phyloP scores from a whole-genome alignment of 2,329 filamentous ascomycete genomes.

The Sclerotinia nivalis region DNA sequence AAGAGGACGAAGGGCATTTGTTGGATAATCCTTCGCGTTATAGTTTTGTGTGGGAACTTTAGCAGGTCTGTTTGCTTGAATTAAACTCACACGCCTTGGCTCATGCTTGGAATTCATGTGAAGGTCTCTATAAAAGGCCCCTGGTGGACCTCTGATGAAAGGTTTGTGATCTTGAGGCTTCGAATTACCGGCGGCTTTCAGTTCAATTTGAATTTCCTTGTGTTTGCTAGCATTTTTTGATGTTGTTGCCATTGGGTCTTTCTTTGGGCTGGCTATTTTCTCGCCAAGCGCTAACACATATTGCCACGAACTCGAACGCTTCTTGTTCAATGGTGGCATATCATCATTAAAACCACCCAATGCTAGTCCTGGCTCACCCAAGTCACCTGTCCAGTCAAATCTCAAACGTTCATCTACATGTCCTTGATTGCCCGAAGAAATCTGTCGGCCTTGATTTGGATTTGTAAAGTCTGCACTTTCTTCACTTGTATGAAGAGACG shows the following conservation, averaged over 20 bases:
- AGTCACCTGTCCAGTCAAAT: conserved; percentile 31
- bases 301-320: conserved; percentile 30
- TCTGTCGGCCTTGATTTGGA: conserved; percentile 6
- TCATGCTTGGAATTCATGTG: conserved; percentile 27
- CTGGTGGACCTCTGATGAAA: conserved; percentile 32
- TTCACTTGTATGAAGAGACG: conserved; percentile 23
- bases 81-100: conserved; percentile 18
- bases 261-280: conserved; percentile 12
- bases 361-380: conserved; percentile 28
- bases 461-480: conserved; percentile 25
- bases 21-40: conserved; percentile 30
- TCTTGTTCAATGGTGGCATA: neutral
- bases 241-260: neutral
- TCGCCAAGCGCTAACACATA: conserved; percentile 28
- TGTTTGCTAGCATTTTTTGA: neutral
- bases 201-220: neutral
- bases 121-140: conserved; percentile 36
- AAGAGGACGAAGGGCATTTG: conserved; percentile 32
- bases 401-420: conserved; percentile 13
- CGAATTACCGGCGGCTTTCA: neutral
- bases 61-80: conserved; percentile 20
- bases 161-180: conserved; percentile 24
- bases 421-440: conserved; percentile 9
- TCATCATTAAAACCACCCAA: conserved; percentile 12
- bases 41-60: conserved; percentile 13